These are phyloP conservation scores for Neodidymelliopsis sp. DNA, from an alignment of 2,329 filamentous ascomycete species.

Conservation along the genomic window DNA sequence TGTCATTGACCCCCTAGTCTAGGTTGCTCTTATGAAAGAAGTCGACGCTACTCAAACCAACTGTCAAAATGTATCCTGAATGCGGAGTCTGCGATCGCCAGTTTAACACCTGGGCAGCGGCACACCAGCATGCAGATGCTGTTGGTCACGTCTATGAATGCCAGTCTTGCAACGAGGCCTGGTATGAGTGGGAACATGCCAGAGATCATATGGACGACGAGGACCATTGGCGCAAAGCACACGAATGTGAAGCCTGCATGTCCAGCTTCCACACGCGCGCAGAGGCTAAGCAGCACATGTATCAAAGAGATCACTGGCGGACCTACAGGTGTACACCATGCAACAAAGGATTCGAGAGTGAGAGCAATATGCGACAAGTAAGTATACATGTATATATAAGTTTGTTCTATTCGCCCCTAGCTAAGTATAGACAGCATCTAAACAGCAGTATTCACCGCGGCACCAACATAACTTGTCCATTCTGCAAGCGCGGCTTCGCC, in stretches of 20 bases:
- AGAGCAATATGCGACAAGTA: conserved; percentile 28
- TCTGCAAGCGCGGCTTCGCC: conserved; percentile 57
- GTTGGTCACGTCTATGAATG: conserved; percentile 25
- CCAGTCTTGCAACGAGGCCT: conserved; percentile 12
- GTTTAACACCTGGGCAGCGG: conserved; percentile 20
- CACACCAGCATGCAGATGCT: conserved; percentile 29
- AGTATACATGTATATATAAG: neutral
- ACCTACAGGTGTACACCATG: conserved; percentile 24
- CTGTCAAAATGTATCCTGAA: conserved; percentile 1
- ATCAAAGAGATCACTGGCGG: conserved; percentile 22
- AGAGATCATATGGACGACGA: conserved; percentile 22
- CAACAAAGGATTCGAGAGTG: conserved; percentile 28
- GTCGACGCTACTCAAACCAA: no score
- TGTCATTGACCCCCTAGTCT: no score
- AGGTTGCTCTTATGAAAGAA: no score
- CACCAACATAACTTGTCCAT: conserved; percentile 59
- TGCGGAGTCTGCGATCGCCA: conserved; percentile 27
- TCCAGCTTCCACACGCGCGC: conserved; percentile 7
- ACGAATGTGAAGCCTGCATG: conserved; percentile 24
- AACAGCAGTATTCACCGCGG: conserved; percentile 61
- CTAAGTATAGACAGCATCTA: conserved; percentile 53
- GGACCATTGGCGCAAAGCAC: conserved; percentile 17
- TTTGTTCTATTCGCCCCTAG: no score
- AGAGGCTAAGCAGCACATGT: conserved; percentile 20
- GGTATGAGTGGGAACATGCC: neutral